Percentiles rank a stretch among this genome's conserved stretches.
Conservation (phyloP, 2,329 filamentous ascomycete genomes). For the Fonsecaea pedrosoi region DNA sequence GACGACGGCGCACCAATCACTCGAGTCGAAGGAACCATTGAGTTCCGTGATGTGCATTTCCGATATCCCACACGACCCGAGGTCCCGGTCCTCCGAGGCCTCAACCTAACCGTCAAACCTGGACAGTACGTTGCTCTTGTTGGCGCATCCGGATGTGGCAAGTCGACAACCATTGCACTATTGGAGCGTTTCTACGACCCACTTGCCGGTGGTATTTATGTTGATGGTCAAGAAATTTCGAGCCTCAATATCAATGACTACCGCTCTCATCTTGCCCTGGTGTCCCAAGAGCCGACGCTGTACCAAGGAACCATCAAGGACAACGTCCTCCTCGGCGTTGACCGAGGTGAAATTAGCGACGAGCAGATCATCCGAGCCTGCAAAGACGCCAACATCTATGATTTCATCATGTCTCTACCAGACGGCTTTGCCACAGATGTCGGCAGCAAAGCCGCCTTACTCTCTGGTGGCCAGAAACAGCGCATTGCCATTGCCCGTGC, state of each 20-base stretch:
- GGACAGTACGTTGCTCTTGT: constrained; percentile 73
- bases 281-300: constrained; percentile 91
- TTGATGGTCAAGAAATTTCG: constrained; percentile 84
- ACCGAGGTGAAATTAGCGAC: constrained; percentile 71
- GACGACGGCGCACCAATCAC: constrained; percentile 68
- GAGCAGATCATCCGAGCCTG: constrained; percentile 77
- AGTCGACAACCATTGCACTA: constrained; percentile 89
- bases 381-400: constrained; percentile 89
- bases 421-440: constrained; percentile 87
- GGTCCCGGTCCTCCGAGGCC: constrained; percentile 86
- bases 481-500: constrained; percentile 92
- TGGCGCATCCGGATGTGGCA: constrained; percentile 88
- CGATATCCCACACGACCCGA: constrained; percentile 90
- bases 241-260: constrained; percentile 85
- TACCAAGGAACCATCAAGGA: constrained; percentile 92
- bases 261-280: constrained; percentile 80
- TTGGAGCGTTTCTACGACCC: constrained; percentile 96
- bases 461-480: constrained; percentile 93
- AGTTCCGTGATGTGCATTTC: constrained; percentile 94
- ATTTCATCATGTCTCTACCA: constrained; percentile 84
- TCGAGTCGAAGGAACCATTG: constrained; percentile 75
- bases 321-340: constrained; percentile 82
- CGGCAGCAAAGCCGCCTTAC: constrained; percentile 81
- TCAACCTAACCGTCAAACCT: constrained; percentile 64
- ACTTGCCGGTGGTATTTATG: constrained; percentile 75